phyloP scores from a whole-genome alignment of 2,329 filamentous ascomycete species.

The Colletotrichum viniferum region DNA sequence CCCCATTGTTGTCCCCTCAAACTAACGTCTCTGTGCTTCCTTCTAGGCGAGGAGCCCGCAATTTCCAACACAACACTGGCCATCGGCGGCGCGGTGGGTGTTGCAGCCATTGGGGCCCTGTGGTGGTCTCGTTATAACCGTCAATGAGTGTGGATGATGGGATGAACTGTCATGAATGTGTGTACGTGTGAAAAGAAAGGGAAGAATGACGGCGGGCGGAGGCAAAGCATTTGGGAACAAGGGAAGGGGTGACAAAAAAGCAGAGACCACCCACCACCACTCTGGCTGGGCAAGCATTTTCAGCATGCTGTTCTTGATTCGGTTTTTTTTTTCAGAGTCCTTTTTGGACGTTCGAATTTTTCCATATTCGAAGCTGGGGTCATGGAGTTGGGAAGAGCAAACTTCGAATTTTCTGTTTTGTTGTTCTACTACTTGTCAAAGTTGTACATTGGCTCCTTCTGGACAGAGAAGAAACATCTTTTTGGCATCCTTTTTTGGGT shows the following conservation, averaged over 20 bases:
- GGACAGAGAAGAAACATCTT: neutral
- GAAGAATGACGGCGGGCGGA: neutral
- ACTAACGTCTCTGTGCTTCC: slow-evolving; percentile 24
- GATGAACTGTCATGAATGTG: neutral
- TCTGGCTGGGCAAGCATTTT: neutral
- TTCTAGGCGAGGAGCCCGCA: slow-evolving; percentile 35
- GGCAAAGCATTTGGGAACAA: neutral
- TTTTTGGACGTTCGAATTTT: neutral
- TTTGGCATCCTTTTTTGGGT: neutral
- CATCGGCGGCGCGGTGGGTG: slow-evolving; percentile 39
- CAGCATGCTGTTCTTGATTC: neutral
- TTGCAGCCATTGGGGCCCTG: slow-evolving; percentile 32
- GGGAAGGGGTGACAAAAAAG: neutral
- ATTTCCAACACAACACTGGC: slow-evolving; percentile 32
- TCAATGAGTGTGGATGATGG: neutral
- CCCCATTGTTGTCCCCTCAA: neutral
- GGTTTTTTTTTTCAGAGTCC: neutral
- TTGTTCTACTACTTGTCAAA: neutral
- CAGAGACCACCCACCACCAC: neutral
- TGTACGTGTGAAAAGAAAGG: neutral
- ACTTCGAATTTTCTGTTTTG: neutral
- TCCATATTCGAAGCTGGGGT: neutral
- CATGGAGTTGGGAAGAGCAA: slow-evolving; percentile 5
- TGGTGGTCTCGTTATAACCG: slow-evolving; percentile 19
- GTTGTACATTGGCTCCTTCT: slow-evolving; percentile 11